Base-by-base conservation (phyloP, 2,329 filamentous ascomycete genomes). In the Amauroascus niger region DNA sequence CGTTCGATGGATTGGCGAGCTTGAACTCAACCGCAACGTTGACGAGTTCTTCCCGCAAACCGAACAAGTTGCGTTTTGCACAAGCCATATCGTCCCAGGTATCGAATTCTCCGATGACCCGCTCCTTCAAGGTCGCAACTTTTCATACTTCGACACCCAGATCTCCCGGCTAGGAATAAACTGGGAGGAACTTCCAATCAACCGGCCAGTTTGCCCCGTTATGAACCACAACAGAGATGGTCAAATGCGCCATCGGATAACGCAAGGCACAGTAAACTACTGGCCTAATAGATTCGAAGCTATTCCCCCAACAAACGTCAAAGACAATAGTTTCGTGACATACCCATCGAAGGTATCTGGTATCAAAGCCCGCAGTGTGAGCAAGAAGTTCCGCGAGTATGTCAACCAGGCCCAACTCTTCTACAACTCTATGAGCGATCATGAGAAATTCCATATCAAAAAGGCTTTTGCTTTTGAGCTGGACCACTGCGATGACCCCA, bases 41-140 rank as follows among this genome's bases (percentile, higher is more conserved):
- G 86, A 91, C 58, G 87, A 94, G 64, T 93, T 79, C 72, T 93
- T 93, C 70, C 76, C 87, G 0, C 80, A 93, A 68, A 88, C 83
- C 0, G 88, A 94, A 71, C 88, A 94, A 69, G 80, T 83, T 1
- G 87, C 87, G 1, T 94, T 93, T 69, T 89, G 84, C 63, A 91
- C 88, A 1, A 79, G 81, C 53, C 87, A 94, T 60, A 72, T 93
- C 47, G 84, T 93, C 0, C 86, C 85, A 0, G 87, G 87, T 22
- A 84, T 90, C 55, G 86, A 85, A 13, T 84, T 86, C 65, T 86
- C 84, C 0, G 81, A 89, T 56, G 87, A 90, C 57, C 86, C 86
- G 1, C 76, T 90, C 2, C 70, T 81, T 2, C 84, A 89, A 64
- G 86, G 85, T 30, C 81, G 86, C 32, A 89, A 88, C 71, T 81